phyloP scores from a whole-genome alignment of 768 basidiomycete species.

The Termitomyces sp. region DNA sequence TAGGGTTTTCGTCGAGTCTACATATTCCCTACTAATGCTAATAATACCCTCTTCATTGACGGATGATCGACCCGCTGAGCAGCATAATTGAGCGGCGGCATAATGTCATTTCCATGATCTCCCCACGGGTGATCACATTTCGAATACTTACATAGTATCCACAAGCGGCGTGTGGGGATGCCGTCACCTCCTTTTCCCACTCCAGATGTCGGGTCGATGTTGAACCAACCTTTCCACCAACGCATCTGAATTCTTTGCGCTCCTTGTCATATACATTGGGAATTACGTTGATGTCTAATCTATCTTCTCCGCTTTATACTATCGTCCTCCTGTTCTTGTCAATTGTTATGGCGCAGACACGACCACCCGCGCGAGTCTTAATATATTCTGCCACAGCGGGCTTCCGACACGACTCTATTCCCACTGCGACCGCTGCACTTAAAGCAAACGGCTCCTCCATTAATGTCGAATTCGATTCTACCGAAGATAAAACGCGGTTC shows the following conservation, averaged over 20 bases:
- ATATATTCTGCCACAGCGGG: constrained; percentile 61
- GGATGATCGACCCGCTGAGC: not conserved
- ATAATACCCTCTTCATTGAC: constrained; percentile 14
- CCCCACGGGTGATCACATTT: not conserved
- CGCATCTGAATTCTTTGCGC: not conserved
- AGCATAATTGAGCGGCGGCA: not conserved
- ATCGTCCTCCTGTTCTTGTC: not conserved
- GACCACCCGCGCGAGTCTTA: constrained; percentile 39
- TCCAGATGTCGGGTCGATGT: not conserved
- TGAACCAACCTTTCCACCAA: not conserved
- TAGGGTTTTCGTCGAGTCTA: constrained; percentile 6
- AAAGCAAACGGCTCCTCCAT: constrained; percentile 43
- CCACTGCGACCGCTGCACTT: constrained; percentile 61
- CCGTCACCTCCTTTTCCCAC: not conserved
- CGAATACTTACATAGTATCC: too few relatives aligned
- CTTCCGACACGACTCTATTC: constrained; percentile 76
- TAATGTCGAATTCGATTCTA: constrained; percentile 57
- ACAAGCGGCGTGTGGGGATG: too few relatives aligned
- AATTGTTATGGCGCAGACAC: constrained; percentile 9
- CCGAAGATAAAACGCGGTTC: constrained; percentile 61
- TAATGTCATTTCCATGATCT: too few relatives aligned
- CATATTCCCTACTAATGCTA: constrained; percentile 18
- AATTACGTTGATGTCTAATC: not conserved
- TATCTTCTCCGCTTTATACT: not conserved
- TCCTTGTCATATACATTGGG: not conserved